Base-by-base conservation (phyloP, 106 monocot genomes). In the Dioscorea alata region DNA sequence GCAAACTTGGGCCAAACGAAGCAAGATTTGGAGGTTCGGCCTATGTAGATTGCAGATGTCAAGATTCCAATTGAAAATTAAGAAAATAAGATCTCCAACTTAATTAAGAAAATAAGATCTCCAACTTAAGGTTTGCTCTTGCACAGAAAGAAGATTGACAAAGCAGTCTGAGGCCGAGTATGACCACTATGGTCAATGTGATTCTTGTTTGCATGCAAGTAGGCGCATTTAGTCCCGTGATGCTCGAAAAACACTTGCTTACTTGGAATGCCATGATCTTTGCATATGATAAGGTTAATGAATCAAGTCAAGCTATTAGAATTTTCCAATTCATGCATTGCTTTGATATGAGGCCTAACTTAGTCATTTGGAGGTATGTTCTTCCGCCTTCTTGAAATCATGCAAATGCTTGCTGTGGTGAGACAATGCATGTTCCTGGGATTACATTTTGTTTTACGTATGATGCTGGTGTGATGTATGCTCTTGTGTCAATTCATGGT, bases 221-320 rank as follows among this genome's bases (percentile, higher is more conserved):
- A 0, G 54, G 74, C 49, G 57, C 16, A 9, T 4, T 22, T 31
- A 54, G 22, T 18, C 15, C 32, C 12, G 75, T 21, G 63, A 13
- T 48, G 24, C 16, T 59, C 4, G 18, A 25, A 17, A 82, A 81
- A 49, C 74, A 80, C 75, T 56, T 79, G 33, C 72, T 82, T 60
- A 54, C 73, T 51, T 87, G 81, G 79, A 91, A 91, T 53, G 73
- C 86, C 2, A 82, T 91, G 76, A 75, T 91, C 3, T 87, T 87
- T 18, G 74, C 66, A 0, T 77, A 77, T 72, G 60, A 65, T 0
- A 84, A 82, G 67, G 76, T 79, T 58, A 63, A 72, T 23, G 57
- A 71, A 13, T 42, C 24, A 12, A 62, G 70, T 13, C 66, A 79
- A 54, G 71, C 82, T 7, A 71, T 80, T 48, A 60, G 77, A 25